Conservation (phyloP, 163 green algal genomes). For the Trebouxia gelatinosa region DNA sequence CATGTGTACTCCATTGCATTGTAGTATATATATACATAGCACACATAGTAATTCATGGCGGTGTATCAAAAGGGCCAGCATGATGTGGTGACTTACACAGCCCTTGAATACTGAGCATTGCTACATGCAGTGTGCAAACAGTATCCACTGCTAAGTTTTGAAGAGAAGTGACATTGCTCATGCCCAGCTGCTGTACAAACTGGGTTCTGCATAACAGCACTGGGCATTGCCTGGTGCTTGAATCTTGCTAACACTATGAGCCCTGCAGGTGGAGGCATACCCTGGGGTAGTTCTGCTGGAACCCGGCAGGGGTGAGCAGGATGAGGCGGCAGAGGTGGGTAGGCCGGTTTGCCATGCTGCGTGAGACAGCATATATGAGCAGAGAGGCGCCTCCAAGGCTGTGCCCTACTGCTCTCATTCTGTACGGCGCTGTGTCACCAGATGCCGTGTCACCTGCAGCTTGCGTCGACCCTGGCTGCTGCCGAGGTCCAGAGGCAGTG, state of each 20-base stretch:
- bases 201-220: too few species aligned
- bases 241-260: too few species aligned
- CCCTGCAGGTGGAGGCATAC: too few species aligned
- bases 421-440: slow-evolving; percentile 86
- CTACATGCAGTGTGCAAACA: background rate
- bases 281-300: slow-evolving; percentile 52
- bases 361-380: slow-evolving; percentile 83
- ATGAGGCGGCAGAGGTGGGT: slow-evolving; percentile 82
- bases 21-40: background rate
- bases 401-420: slow-evolving; percentile 84
- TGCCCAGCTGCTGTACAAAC: too few species aligned
- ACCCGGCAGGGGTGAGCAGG: slow-evolving; percentile 84
- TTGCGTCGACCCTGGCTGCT: too few species aligned
- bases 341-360: slow-evolving; percentile 42
- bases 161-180: too few species aligned
- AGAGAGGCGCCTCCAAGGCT: slow-evolving; percentile 77
- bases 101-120: background rate
- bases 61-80: background rate
- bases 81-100: background rate
- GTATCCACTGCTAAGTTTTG: too few species aligned
- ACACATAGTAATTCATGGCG: background rate
- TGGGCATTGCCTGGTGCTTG: too few species aligned
- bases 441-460: too few species aligned
- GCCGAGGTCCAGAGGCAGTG: too few species aligned
- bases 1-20: background rate